Percentiles rank a stretch among this genome's conserved stretches.
Conservation (phyloP, 116 monocot genomes). For the Trichopus zeylanicus region DNA sequence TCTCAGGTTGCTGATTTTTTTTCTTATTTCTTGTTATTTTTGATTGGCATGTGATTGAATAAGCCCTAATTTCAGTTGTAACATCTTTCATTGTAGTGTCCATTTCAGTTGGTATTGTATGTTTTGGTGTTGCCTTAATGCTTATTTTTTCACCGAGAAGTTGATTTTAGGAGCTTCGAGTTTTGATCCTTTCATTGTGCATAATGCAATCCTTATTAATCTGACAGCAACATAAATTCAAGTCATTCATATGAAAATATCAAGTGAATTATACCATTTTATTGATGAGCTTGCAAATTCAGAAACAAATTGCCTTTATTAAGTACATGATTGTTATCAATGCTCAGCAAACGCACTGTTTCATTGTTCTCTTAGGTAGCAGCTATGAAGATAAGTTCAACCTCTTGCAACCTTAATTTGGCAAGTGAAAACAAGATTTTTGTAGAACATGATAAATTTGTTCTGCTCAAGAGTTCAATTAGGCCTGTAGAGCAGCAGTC, state of each 20-base stretch:
- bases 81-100: no score
- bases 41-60: no score
- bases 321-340: not conserved
- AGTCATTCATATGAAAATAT: not conserved
- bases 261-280: no score
- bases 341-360: not conserved
- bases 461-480: not conserved
- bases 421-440: not conserved
- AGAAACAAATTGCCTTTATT: not conserved
- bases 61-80: no score
- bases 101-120: not conserved
- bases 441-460: not conserved
- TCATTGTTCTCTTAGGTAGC: not conserved
- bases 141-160: not conserved
- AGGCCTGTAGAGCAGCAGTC: not conserved
- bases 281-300: not conserved
- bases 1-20: conserved; percentile 56
- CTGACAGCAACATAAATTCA: no score
- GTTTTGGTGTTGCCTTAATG: not conserved
- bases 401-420: not conserved
- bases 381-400: not conserved
- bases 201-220: not conserved
- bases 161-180: not conserved
- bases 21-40: not conserved
- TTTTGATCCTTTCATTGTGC: not conserved